Base-by-base conservation (phyloP, 1,284 basidiomycete genomes). In the Cutaneotrichosporon spelunceum region DNA sequence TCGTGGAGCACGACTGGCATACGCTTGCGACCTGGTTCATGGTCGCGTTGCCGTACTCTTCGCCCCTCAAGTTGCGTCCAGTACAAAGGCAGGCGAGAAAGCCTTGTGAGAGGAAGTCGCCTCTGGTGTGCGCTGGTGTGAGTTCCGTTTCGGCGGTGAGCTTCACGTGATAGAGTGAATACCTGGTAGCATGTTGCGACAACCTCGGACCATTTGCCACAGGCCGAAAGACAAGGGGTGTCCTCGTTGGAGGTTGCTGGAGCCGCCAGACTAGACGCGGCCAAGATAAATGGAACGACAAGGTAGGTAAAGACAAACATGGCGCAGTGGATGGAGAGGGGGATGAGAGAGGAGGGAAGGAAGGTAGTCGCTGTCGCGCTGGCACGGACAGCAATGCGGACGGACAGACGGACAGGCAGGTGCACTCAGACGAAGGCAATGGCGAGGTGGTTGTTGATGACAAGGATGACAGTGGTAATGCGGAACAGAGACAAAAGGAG, bases 11-110 rank as follows among this genome's bases (percentile, higher is more conserved):
- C 21, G 67, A 65, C 60, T 70, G 50, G 63, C 75, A 77, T 9
- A 70, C 61, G 24, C 70, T 64, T 1, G 63, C 66, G 4, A 67
- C 61, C n/a, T 58, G 23, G 21, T 26, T 39, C 39, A 71, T 66
- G 11, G 69, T 66, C 2, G 61, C 61, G 53, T 69, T 69, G 9
- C 71, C 72, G 10, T 68, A 53, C 30, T 57, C 61, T n/a, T 54
- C 61, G 19, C 55, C 59, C n/a, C 45, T 30, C 24, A 27, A 16
- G 47, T 67, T 64, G 11, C 49, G 48, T 19, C 73, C 74, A 1
- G 19, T 26, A 53, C 75, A 77, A 4, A 75, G 61, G 45, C 75
- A 77, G 7, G 39, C 59, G 10, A 76, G 56, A 59, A 75, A 76
- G 14, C 65, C 54, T 57, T 75, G 74, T 39, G 70, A 68, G 53